Evolutionary conservation across 768 basidiomycete species (phyloP), one percentile per base, ranked within the genome.

Genomic region (Mycena indigotica): DNA sequence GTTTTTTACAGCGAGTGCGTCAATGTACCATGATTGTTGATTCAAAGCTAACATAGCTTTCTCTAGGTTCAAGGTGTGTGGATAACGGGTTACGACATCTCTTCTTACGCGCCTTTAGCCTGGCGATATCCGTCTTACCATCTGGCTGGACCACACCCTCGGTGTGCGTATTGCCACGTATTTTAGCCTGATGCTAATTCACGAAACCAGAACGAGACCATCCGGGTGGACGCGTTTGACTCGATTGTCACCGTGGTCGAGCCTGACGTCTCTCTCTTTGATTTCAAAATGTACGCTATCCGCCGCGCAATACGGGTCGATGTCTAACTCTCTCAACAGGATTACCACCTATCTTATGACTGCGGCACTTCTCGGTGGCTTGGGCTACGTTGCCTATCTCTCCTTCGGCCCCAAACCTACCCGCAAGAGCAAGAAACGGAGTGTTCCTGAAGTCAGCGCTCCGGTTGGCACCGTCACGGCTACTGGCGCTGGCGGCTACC

Each of bases 1-100:
- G 59, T 75, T 10, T 93, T 94, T 71, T 75, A 88, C 73, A 92
- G 89, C 81, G 89, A 94, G 92, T 93, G 63, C 72, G 90, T 38
- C 28, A 38, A n/a, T n/a, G n/a, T n/a, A n/a, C n/a, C n/a, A n/a
- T n/a, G n/a, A n/a, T n/a, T n/a, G n/a, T n/a, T n/a, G n/a, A n/a
- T n/a, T n/a, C n/a, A n/a, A n/a, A n/a, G n/a, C n/a, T n/a, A n/a
- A n/a, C n/a, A n/a, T n/a, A n/a, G n/a, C n/a, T n/a, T n/a, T n/a
- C n/a, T 63, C 8, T 57, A 88, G 86, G 70, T 87, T 85, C 74
- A 87, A 84, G 82, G 86, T 87, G 73, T 30, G 35, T 35, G 55
- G 30, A 50, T 23, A 30, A 25, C 44, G 26, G 16, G 50, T 44
- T n/a, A 52, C 52, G 46, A 3, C 39, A 15, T 17, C 50, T 28